Conservation (phyloP, 31 red algal genomes). For the Bonnemaisonia californica region DNA sequence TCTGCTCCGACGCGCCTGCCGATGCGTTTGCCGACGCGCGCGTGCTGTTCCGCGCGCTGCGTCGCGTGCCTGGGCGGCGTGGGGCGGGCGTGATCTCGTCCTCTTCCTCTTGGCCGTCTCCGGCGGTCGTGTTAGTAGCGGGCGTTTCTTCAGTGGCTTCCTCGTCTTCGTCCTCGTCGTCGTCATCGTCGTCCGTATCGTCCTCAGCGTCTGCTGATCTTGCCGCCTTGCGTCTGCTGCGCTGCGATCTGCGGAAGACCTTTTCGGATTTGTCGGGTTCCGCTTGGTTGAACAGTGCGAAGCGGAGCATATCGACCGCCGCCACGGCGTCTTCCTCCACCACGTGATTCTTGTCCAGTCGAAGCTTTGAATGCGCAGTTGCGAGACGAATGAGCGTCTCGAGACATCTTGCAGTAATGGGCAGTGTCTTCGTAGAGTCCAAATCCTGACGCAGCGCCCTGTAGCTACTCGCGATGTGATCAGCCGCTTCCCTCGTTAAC, state of each 20-base stretch:
- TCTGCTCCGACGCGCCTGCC: neutral
- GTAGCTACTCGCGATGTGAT: conserved; percentile 81
- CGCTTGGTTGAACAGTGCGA: conserved; percentile 88
- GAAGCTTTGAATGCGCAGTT: conserved; percentile 93
- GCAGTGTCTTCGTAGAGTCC: conserved; percentile 77
- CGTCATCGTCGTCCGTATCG: conserved; percentile 12
- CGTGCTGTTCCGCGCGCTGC: neutral
- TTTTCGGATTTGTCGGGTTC: conserved; percentile 66
- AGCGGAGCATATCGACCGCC: conserved; percentile 80
- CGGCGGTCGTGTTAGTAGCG: neutral
- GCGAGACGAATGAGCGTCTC: conserved; percentile 96
- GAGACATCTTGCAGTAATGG: conserved; percentile 88
- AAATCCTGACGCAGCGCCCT: conserved; percentile 74
- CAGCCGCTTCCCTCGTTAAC: conserved; percentile 78
- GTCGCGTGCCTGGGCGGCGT: neutral
- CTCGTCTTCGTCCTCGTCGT: conserved; percentile 13
- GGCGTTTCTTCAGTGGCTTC: neutral
- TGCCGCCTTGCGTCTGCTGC: conserved; percentile 32
- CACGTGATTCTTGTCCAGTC: conserved; percentile 78
- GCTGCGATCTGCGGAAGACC: conserved; percentile 54
- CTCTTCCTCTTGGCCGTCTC: too few species aligned
- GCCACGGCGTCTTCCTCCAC: conserved; percentile 61
- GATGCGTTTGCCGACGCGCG: neutral
- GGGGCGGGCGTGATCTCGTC: neutral
- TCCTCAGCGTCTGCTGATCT: conserved; percentile 27